Evolutionary conservation across 148 eudicot species (phyloP).

Genomic region (Simmondsia chinensis): DNA sequence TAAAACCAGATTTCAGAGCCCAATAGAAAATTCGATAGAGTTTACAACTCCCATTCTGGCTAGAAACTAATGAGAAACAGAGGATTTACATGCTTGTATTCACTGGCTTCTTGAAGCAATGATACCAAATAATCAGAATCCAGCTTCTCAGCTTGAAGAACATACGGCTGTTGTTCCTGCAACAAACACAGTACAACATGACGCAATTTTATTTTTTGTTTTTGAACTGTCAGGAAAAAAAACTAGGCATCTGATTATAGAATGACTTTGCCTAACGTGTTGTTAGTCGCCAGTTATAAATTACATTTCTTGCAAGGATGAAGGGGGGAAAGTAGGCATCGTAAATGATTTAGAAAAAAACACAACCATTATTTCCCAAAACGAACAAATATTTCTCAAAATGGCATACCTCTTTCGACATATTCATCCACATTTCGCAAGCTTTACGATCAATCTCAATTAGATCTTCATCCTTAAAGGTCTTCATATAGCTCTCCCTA

Average conservation of each 20-base stretch:
- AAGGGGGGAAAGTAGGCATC: neutral
- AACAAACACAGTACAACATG: constrained; percentile 9
- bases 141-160: constrained; percentile 29
- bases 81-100: constrained; percentile 28
- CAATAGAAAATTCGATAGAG: neutral
- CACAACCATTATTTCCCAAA: neutral
- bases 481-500: constrained; percentile 51
- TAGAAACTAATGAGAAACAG: neutral
- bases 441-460: constrained; percentile 43
- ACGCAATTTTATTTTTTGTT: too few relatives aligned
- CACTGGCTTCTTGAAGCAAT: constrained; percentile 33
- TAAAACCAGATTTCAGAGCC: too few relatives aligned
- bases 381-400: neutral
- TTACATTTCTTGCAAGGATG: too few relatives aligned
- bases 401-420: constrained; percentile 40
- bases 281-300: too few relatives aligned
- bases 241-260: neutral
- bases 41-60: neutral
- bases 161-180: constrained; percentile 44
- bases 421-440: constrained; percentile 50
- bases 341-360: neutral
- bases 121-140: constrained; percentile 26
- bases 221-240: neutral
- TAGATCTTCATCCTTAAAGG: constrained; percentile 18
- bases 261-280: too few relatives aligned